A percentile compares a stretch with the other conserved stretches of the same genome.
phyloP scores from a whole-genome alignment of 2,329 filamentous ascomycete species.

The Pezicula neosporulosa region DNA sequence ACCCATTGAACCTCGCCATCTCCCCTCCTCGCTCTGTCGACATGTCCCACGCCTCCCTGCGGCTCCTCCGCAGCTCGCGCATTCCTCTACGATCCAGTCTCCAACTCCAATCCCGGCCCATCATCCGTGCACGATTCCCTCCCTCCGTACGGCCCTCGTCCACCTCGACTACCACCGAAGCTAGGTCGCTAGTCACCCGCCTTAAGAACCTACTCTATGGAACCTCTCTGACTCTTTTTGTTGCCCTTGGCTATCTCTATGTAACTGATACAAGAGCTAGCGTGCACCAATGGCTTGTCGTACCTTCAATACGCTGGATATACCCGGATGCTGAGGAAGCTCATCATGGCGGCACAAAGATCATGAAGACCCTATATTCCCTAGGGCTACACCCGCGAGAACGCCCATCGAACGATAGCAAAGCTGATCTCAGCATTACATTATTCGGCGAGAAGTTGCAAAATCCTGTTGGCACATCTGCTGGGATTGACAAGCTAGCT shows the following conservation, averaged over 20 bases:
- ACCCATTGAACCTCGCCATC: too few species aligned
- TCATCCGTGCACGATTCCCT: conserved; percentile 2
- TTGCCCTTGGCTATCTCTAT: conserved; percentile 57
- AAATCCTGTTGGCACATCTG: conserved; percentile 94
- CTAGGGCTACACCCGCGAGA: conserved; percentile 81
- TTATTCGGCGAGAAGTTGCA: conserved; percentile 75
- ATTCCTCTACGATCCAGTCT: conserved; percentile 5
- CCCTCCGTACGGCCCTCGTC: conserved; percentile 2
- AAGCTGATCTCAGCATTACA: conserved; percentile 37
- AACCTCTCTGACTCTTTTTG: conserved; percentile 46
- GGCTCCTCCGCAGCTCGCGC: conserved; percentile 11
- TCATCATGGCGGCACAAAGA: conserved; percentile 73
- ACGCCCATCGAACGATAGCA: conserved; percentile 45
- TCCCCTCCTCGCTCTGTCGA: background rate
- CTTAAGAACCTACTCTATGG: conserved; percentile 49
- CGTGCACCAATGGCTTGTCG: conserved; percentile 63
- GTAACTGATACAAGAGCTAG: conserved; percentile 72
- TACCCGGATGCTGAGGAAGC: conserved; percentile 84
- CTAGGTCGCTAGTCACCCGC: conserved; percentile 35
- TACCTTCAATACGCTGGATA: conserved; percentile 61
- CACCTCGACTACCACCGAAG: conserved; percentile 14
- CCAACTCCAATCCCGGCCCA: conserved; percentile 11
- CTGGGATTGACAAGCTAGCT: conserved; percentile 90
- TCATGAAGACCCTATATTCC: conserved; percentile 69
- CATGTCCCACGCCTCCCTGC: conserved; percentile 16